Percentiles rank a stretch among this genome's conserved stretches.
Evolutionary conservation across 306 rosid genomes (phyloP).

Genomic region (Acmispon strigosus): DNA sequence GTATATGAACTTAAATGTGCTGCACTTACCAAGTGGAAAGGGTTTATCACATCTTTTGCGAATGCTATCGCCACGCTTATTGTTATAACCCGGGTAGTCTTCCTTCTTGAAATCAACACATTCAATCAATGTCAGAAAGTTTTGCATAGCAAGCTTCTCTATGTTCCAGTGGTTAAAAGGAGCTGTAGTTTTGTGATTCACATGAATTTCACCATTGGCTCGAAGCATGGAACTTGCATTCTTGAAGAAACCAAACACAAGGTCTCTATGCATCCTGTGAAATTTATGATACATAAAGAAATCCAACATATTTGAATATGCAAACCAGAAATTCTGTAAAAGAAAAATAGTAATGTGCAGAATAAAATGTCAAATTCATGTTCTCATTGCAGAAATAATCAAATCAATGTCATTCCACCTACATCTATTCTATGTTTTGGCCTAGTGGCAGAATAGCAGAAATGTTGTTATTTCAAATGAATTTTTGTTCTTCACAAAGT

Average conservation of each 20-base stretch:
- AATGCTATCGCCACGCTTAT: constrained; percentile 45
- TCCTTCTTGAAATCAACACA: constrained; percentile 36
- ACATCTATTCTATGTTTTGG: no score
- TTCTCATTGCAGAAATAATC: no score
- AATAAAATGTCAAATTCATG: no score
- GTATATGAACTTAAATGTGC: constrained; percentile 43
- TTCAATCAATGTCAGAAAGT: constrained; percentile 18
- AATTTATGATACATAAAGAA: not conserved
- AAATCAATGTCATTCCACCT: no score
- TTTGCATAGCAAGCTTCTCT: constrained; percentile 23
- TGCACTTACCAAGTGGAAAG: constrained; percentile 47
- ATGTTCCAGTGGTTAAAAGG: constrained; percentile 39
- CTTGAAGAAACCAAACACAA: constrained; percentile 41
- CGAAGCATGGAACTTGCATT: constrained; percentile 47
- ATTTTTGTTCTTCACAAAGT: not conserved
- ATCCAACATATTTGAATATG: not conserved
- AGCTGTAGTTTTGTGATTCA: constrained; percentile 42
- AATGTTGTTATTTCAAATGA: not conserved
- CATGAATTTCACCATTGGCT: constrained; percentile 49
- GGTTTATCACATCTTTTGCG: constrained; percentile 34
- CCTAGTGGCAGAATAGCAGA: not conserved
- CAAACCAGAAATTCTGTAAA: not conserved
- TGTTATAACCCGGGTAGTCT: constrained; percentile 46
- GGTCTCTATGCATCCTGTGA: constrained; percentile 46
- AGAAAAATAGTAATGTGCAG: not conserved